Evolutionary conservation across 2,329 filamentous ascomycete species (phyloP).

Genomic region (Trichophyton rubrum): DNA sequence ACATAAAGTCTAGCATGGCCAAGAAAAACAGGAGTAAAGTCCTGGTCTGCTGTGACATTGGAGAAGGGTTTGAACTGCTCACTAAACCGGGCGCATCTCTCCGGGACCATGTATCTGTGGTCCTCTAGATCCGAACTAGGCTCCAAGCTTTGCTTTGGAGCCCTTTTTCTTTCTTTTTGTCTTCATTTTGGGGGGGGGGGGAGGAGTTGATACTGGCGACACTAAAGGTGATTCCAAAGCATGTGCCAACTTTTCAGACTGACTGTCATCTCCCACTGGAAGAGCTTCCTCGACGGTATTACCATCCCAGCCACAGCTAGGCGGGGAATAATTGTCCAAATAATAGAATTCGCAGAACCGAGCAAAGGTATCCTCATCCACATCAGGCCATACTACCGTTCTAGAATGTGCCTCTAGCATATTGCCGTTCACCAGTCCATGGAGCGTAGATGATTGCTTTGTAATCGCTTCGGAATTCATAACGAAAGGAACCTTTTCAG

Average conservation of each 20-base stretch:
- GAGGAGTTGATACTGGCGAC: too few relatives aligned
- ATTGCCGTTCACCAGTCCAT: background rate
- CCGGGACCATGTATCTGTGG: background rate
- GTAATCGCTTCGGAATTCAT: background rate
- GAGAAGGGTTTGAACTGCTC: background rate
- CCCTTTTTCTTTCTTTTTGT: too few relatives aligned
- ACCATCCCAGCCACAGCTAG: background rate
- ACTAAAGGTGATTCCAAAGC: too few relatives aligned
- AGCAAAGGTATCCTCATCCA: constrained; percentile 1
- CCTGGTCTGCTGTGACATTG: constrained; percentile 12
- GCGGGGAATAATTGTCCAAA: background rate
- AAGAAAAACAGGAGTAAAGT: constrained; percentile 27
- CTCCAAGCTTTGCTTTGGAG: too few relatives aligned
- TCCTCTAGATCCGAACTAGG: background rate
- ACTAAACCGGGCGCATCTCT: background rate
- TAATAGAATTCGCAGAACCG: background rate
- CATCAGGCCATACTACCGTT: background rate
- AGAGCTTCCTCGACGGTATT: background rate
- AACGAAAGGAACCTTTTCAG: background rate
- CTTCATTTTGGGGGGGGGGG: too few relatives aligned
- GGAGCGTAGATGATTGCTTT: background rate
- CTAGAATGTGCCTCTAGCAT: background rate
- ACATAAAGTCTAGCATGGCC: constrained; percentile 30
- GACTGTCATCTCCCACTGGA: too few relatives aligned
- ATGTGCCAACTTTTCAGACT: too few relatives aligned